Evolutionary conservation across 805 yeast genomes (phyloP).

Genomic region (Saccharomycopsis malanga): DNA sequence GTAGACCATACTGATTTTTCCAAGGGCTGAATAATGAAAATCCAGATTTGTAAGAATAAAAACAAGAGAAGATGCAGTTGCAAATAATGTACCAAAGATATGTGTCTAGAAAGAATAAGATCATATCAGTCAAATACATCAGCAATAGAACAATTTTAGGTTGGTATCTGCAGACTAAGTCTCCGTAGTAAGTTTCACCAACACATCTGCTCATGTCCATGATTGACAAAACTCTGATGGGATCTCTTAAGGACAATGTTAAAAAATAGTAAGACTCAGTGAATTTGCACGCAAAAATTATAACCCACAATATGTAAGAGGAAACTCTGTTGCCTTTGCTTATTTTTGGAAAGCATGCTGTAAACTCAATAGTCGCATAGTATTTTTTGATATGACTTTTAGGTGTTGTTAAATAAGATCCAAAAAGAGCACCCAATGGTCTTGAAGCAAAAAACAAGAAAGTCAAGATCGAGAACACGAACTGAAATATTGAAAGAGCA

Average conservation of each 20-base stretch:
- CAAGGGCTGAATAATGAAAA: constrained; percentile 98
- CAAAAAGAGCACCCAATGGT: constrained; percentile 95
- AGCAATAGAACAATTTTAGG: constrained; percentile 83
- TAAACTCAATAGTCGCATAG: constrained; percentile 89
- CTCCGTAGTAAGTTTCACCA: constrained; percentile 89
- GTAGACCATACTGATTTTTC: constrained; percentile 95
- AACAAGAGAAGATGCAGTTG: constrained; percentile 93
- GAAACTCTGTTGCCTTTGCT: constrained; percentile 88
- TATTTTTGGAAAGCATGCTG: constrained; percentile 80
- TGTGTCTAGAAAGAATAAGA: constrained; percentile 96
- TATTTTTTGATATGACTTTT: constrained; percentile 70
- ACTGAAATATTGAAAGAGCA: constrained; percentile 76
- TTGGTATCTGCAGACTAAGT: constrained; percentile 71
- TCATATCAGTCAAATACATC: constrained; percentile 86
- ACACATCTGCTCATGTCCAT: constrained; percentile 80
- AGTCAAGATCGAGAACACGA: constrained; percentile 81
- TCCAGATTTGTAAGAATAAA: constrained; percentile 97
- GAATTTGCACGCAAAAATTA: constrained; percentile 84
- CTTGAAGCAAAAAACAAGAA: constrained; percentile 74
- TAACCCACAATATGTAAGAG: constrained; percentile 85
- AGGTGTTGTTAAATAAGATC: constrained; percentile 74
- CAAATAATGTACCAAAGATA: constrained; percentile 97
- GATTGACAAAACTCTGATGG: constrained; percentile 80
- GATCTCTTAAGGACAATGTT: constrained; percentile 85
- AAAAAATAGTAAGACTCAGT: constrained; percentile 89